These are phyloP conservation scores for Teunomyces lycoperdinae DNA, from an alignment of 805 yeast genomes.

Conservation along the genomic window DNA sequence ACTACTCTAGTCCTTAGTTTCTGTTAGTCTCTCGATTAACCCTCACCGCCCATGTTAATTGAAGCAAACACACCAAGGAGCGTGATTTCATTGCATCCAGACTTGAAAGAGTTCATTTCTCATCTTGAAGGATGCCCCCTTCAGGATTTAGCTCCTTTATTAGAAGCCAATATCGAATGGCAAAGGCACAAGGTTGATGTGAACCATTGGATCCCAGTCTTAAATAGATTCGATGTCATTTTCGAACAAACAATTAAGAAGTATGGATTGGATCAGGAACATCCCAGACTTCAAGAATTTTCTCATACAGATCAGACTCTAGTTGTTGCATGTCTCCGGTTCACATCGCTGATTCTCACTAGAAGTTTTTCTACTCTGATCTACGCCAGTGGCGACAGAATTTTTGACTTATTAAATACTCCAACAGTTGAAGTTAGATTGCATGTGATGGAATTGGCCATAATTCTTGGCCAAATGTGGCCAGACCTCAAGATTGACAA, in stretches of 20 bases:
- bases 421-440: slow-evolving; percentile 59
- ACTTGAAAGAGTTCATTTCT: slow-evolving; percentile 26
- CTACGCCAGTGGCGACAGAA: slow-evolving; percentile 63
- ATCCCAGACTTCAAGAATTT: slow-evolving; percentile 47
- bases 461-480: slow-evolving; percentile 59
- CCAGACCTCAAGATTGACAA: slow-evolving; percentile 43
- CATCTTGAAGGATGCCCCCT: slow-evolving; percentile 37
- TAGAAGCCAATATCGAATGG: slow-evolving; percentile 47
- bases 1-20: not conserved
- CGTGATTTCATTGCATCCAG: slow-evolving; percentile 27
- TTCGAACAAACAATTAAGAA: slow-evolving; percentile 52
- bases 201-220: slow-evolving; percentile 70
- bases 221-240: slow-evolving; percentile 72
- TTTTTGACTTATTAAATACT: slow-evolving; percentile 56
- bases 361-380: slow-evolving; percentile 66
- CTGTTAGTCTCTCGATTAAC: not conserved
- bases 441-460: slow-evolving; percentile 58
- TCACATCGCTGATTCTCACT: slow-evolving; percentile 61
- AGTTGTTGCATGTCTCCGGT: slow-evolving; percentile 53
- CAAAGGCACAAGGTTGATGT: slow-evolving; percentile 66
- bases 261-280: slow-evolving; percentile 49
- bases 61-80: slow-evolving; percentile 27
- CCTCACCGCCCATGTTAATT: slow-evolving; percentile 26
- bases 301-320: slow-evolving; percentile 44
- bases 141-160: slow-evolving; percentile 37